Evolutionary conservation across 140 eudicot genomes (phyloP).

Genomic region (Flaveria floridana): DNA sequence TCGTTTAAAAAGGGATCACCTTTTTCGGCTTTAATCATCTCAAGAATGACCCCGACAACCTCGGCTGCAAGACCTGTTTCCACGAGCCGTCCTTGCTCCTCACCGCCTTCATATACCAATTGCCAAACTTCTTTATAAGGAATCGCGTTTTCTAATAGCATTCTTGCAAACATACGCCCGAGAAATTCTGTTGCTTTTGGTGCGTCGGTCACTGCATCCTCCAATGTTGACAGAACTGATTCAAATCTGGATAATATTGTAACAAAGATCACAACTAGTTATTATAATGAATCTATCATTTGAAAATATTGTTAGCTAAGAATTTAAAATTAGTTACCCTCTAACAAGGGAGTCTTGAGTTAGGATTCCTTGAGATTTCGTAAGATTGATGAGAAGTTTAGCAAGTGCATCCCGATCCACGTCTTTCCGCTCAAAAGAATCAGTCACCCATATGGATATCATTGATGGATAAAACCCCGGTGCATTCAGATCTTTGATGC

Average conservation of each 20-base stretch:
- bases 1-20: constrained; percentile 68
- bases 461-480: constrained; percentile 78
- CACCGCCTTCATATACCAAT: constrained; percentile 77
- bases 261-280: constrained; percentile 3
- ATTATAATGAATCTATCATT: background rate
- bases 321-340: constrained; percentile 57
- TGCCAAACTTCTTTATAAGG: constrained; percentile 59
- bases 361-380: constrained; percentile 57
- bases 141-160: constrained; percentile 57
- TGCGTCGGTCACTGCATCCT: constrained; percentile 86
- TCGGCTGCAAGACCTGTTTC: constrained; percentile 83
- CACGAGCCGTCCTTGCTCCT: constrained; percentile 68
- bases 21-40: constrained; percentile 57
- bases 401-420: constrained; percentile 67
- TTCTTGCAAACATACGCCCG: constrained; percentile 60
- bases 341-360: constrained; percentile 55
- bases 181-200: constrained; percentile 94
- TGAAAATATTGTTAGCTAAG: background rate
- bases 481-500: constrained; percentile 79
- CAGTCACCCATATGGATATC: constrained; percentile 81
- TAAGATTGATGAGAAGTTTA: constrained; percentile 67
- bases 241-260: constrained; percentile 55
- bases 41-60: constrained; percentile 69
- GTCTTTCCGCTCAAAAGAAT: constrained; percentile 94
- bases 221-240: constrained; percentile 62